Evolutionary conservation across 2,329 filamentous ascomycete species (phyloP).

Genomic region (Neofusicoccum sp.): DNA sequence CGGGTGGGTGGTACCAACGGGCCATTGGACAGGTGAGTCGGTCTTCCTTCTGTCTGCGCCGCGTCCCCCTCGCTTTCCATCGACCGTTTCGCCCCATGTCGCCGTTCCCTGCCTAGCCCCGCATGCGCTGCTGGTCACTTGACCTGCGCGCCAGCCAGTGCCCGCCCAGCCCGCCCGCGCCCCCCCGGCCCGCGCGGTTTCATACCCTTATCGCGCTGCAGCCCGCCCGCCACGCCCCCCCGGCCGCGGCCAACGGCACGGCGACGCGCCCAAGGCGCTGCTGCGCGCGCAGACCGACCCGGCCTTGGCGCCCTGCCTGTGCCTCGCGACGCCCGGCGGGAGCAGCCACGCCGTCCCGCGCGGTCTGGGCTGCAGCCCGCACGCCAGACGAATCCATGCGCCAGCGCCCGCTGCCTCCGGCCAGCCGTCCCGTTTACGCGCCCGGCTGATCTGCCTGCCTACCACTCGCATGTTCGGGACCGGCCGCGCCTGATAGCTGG

Average conservation of each 20-base stretch:
- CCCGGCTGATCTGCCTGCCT: constrained; percentile 21
- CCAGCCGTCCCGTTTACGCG: constrained; percentile 20
- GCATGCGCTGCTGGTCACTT: constrained; percentile 65
- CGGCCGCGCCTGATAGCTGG: constrained; percentile 13
- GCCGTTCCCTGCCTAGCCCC: constrained; percentile 38
- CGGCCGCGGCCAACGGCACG: constrained; percentile 6
- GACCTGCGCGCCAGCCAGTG: constrained; percentile 50
- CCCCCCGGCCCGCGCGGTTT: constrained; percentile 11
- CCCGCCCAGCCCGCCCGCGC: constrained; percentile 12
- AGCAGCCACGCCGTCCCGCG: not conserved
- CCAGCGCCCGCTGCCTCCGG: constrained; percentile 5
- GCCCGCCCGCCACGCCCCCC: not conserved
- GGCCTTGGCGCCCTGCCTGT: constrained; percentile 8
- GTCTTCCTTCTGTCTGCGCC: constrained; percentile 28
- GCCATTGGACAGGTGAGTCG: constrained; percentile 85
- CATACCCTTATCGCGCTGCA: constrained; percentile 21
- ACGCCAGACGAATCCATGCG: not conserved
- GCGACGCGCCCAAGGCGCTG: constrained; percentile 13
- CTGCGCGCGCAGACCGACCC: constrained; percentile 5
- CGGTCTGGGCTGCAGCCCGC: constrained; percentile 7
- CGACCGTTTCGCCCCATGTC: constrained; percentile 37
- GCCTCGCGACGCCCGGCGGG: not conserved
- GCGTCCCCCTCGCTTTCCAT: constrained; percentile 23
- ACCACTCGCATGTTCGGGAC: constrained; percentile 22
- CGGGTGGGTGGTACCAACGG: constrained; percentile 74